Evolutionary conservation across 2,329 filamentous ascomycete genomes (phyloP).

Genomic region (Trichophyton rubrum): DNA sequence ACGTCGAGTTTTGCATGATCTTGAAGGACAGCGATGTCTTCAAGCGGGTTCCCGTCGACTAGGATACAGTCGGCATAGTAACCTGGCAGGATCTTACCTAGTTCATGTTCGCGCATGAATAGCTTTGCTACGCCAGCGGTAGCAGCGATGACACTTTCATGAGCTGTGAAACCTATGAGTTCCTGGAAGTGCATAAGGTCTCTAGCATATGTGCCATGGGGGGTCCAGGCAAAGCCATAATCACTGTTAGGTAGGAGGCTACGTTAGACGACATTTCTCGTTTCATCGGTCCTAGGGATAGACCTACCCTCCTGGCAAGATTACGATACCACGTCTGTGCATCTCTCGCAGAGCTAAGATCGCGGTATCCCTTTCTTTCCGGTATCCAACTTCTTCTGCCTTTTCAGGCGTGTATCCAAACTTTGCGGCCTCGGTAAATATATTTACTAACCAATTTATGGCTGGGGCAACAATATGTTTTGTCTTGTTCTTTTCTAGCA

Average conservation of each 20-base stretch:
- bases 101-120: constrained; percentile 26
- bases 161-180: constrained; percentile 34
- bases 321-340: constrained; percentile 33
- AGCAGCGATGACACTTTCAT: constrained; percentile 35
- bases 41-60: constrained; percentile 36
- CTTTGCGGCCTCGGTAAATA: constrained; percentile 26
- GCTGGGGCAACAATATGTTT: constrained; percentile 33
- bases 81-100: constrained; percentile 33
- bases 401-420: constrained; percentile 34
- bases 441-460: constrained; percentile 34
- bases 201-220: constrained; percentile 38
- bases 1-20: constrained; percentile 34
- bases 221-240: constrained; percentile 39
- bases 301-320: constrained; percentile 31
- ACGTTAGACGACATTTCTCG: background rate
- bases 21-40: constrained; percentile 33
- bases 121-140: constrained; percentile 31
- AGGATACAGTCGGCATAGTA: constrained; percentile 37
- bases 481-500: constrained; percentile 27
- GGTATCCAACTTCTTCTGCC: constrained; percentile 35
- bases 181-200: constrained; percentile 38
- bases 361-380: constrained; percentile 31
- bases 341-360: constrained; percentile 33
- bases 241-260: constrained; percentile 19
- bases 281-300: background rate